phyloP scores from a whole-genome alignment of 345 rosid species.

The Noccaea caerulescens region DNA sequence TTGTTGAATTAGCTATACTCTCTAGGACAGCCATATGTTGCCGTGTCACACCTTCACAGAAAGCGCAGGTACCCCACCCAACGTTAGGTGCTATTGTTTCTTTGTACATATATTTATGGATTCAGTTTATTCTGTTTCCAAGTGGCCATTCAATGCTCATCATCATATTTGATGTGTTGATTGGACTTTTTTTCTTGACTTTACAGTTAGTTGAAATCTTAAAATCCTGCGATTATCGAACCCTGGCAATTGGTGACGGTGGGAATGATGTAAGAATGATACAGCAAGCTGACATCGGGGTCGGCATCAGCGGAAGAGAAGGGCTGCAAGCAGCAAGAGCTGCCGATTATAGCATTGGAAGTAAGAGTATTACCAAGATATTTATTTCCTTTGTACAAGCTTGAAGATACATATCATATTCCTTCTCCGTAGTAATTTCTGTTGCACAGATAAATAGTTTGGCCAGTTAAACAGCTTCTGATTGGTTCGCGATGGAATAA shows the following conservation, averaged over 20 bases:
- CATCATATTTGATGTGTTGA: slow-evolving; percentile 2
- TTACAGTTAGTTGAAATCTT: slow-evolving; percentile 87
- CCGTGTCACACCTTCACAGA: slow-evolving; percentile 97
- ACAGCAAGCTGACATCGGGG: slow-evolving; percentile 97
- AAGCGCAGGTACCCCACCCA: slow-evolving; percentile 75
- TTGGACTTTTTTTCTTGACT: slow-evolving; percentile 10
- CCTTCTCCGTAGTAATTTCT: background rate
- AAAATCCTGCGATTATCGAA: slow-evolving; percentile 94
- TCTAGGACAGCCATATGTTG: slow-evolving; percentile 99
- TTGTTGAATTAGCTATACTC: slow-evolving; percentile 90
- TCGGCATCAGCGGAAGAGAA: slow-evolving; percentile 99
- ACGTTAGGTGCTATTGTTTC: slow-evolving; percentile 8
- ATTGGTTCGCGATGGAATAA: slow-evolving; percentile 23
- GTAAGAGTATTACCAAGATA: slow-evolving; percentile 50
- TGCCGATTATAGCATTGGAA: slow-evolving; percentile 98
- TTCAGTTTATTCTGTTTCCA: slow-evolving; percentile 1
- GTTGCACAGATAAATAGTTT: background rate
- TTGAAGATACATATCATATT: slow-evolving; percentile 8
- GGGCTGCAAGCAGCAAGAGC: slow-evolving; percentile 99
- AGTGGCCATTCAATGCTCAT: slow-evolving; percentile 5
- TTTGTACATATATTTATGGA: background rate
- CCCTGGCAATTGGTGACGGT: slow-evolving; percentile 97
- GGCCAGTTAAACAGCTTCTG: background rate
- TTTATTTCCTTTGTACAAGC: background rate
- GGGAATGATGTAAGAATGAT: slow-evolving; percentile 99